Evolutionary conservation across 2,329 filamentous ascomycete genomes (phyloP).

Genomic region (Cordyceps pruinosa): DNA sequence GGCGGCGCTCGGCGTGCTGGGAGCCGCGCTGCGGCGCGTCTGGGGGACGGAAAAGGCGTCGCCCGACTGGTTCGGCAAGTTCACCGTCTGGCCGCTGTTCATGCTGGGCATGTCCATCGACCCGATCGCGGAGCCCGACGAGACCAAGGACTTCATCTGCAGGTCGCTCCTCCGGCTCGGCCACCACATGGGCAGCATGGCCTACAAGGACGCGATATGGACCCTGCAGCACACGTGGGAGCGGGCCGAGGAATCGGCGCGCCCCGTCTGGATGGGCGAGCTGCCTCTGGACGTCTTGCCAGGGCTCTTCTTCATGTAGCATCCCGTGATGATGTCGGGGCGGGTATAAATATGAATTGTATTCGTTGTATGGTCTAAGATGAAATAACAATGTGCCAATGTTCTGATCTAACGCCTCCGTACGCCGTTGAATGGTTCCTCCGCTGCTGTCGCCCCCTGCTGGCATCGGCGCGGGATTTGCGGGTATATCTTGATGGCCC

Average conservation of each 20-base stretch:
- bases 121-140: background rate
- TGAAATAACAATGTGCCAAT: slow-evolving; percentile 1
- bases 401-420: background rate
- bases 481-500: background rate
- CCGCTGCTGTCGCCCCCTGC: slow-evolving; percentile 3
- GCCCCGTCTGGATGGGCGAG: background rate
- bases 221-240: slow-evolving; percentile 5
- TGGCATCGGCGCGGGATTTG: background rate
- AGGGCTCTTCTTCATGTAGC: slow-evolving; percentile 6
- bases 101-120: slow-evolving; percentile 9
- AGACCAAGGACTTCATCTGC: slow-evolving; percentile 1
- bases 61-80: slow-evolving; percentile 12
- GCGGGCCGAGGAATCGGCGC: background rate
- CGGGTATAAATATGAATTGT: background rate
- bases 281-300: slow-evolving; percentile 7
- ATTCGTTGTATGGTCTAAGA: background rate
- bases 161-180: slow-evolving; percentile 3
- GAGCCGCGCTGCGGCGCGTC: background rate
- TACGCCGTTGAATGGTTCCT: slow-evolving; percentile 8
- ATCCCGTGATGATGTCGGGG: background rate
- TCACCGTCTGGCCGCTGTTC: slow-evolving; percentile 12
- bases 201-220: slow-evolving; percentile 8
- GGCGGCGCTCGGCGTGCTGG: background rate
- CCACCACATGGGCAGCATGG: slow-evolving; percentile 5
- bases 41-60: slow-evolving; percentile 1